Conservation (phyloP, 768 basidiomycete species). For the Kwoniella mangroviensis region DNA sequence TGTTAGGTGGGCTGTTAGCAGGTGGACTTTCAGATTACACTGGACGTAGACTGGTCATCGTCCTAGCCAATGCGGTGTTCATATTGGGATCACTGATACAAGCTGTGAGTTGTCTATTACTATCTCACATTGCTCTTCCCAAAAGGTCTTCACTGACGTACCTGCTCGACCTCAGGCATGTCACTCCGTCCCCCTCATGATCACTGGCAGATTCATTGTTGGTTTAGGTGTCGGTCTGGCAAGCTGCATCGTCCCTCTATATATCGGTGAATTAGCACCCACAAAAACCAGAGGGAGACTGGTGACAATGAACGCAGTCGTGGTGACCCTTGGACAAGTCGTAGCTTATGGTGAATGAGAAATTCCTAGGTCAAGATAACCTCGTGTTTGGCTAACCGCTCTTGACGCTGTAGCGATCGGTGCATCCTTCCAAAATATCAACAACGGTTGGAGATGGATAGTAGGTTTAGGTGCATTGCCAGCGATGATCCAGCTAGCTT, state of each 20-base stretch:
- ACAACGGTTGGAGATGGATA: constrained; percentile 81
- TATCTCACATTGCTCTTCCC: too few species aligned
- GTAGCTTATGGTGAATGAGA: constrained; percentile 72
- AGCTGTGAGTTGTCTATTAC: constrained; percentile 59
- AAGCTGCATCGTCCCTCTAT: constrained; percentile 76
- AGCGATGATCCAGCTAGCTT: constrained; percentile 63
- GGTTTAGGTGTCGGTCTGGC: constrained; percentile 75
- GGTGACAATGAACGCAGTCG: constrained; percentile 80
- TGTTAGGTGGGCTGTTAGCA: constrained; percentile 73
- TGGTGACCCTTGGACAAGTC: constrained; percentile 75
- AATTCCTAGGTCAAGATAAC: neutral
- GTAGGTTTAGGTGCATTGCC: constrained; percentile 69
- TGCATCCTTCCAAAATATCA: constrained; percentile 59
- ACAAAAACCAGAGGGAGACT: constrained; percentile 67
- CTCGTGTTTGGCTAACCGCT: neutral
- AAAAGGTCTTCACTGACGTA: neutral
- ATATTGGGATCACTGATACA: constrained; percentile 75
- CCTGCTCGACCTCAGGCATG: constrained; percentile 16
- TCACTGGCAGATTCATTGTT: constrained; percentile 74
- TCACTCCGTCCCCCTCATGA: constrained; percentile 73
- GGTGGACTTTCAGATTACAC: constrained; percentile 74
- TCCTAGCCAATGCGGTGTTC: constrained; percentile 72
- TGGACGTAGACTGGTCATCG: constrained; percentile 70
- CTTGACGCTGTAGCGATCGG: constrained; percentile 43
- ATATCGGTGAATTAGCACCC: constrained; percentile 77